Evolutionary conservation across 805 yeast species (phyloP).

Genomic region (Alloascoidea africana): DNA sequence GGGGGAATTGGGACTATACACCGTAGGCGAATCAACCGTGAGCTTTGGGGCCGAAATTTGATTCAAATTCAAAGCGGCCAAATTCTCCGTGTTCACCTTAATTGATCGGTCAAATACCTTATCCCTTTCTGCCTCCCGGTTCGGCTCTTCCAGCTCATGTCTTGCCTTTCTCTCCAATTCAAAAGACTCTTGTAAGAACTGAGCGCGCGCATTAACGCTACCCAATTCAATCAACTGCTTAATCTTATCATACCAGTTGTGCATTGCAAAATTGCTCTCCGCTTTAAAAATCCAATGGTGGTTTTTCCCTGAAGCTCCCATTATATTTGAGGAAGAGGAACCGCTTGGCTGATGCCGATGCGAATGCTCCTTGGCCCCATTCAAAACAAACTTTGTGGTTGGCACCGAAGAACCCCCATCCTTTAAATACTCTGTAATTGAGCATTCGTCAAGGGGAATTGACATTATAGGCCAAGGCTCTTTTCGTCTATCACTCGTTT

Average conservation of each 20-base stretch:
- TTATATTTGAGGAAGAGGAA: neutral
- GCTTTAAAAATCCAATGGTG: constrained; percentile 73
- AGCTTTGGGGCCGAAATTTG: neutral
- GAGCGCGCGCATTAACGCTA: constrained; percentile 41
- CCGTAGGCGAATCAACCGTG: neutral
- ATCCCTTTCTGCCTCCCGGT: too few species aligned
- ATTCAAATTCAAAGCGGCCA: neutral
- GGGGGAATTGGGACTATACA: neutral
- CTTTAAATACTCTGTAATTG: constrained; percentile 59
- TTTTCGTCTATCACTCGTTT: constrained; percentile 53
- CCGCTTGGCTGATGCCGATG: constrained; percentile 61
- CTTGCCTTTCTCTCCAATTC: neutral
- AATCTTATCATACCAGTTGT: constrained; percentile 62
- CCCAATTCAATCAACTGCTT: constrained; percentile 46
- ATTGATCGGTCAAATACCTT: too few species aligned
- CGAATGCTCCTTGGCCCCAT: constrained; percentile 47
- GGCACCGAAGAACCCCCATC: constrained; percentile 33
- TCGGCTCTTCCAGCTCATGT: neutral
- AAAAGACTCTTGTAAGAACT: constrained; percentile 10
- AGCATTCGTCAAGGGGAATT: constrained; percentile 48
- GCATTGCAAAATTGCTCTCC: constrained; percentile 56
- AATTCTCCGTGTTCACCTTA: too few species aligned
- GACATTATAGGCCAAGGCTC: constrained; percentile 66
- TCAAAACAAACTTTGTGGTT: constrained; percentile 51
- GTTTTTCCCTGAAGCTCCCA: constrained; percentile 44